Conservation (phyloP, 306 rosid genomes). For the Spatholobus suberectus region DNA sequence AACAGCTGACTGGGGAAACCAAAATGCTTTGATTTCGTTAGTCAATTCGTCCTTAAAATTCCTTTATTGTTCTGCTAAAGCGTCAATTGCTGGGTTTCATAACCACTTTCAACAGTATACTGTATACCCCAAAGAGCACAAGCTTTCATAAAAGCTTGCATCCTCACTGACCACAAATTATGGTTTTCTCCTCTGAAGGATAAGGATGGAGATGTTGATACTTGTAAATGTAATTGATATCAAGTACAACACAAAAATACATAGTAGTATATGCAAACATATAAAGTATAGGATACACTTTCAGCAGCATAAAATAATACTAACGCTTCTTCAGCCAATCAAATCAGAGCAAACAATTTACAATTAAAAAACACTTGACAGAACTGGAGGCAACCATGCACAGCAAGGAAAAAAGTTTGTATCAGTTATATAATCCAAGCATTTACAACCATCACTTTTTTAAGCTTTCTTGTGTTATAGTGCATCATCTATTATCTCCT, state of each 20-base stretch:
- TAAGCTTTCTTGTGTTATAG: conserved; percentile 20
- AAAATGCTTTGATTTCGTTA: neutral
- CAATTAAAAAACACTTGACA: conserved; percentile 31
- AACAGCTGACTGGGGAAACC: neutral
- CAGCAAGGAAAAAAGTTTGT: conserved; percentile 6
- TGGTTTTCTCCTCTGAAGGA: neutral
- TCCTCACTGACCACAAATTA: neutral
- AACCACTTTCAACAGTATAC: too few species aligned
- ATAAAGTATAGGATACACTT: neutral
- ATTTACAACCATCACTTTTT: conserved; percentile 30
- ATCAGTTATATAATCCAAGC: conserved; percentile 34
- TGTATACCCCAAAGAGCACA: neutral
- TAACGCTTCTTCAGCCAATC: conserved; percentile 20
- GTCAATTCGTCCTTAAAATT: neutral
- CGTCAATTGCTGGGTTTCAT: neutral
- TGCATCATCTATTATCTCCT: conserved; percentile 16
- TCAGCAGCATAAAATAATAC: neutral
- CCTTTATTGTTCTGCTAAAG: neutral
- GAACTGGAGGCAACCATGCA: conserved; percentile 31
- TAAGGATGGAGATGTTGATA: neutral
- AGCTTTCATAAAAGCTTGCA: neutral
- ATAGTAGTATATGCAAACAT: neutral
- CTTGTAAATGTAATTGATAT: neutral
- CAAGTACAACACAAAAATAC: neutral
- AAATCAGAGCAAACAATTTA: conserved; percentile 46